Conservation (phyloP, 441 rosid species). For the Rhodomyrtus psidioides region DNA sequence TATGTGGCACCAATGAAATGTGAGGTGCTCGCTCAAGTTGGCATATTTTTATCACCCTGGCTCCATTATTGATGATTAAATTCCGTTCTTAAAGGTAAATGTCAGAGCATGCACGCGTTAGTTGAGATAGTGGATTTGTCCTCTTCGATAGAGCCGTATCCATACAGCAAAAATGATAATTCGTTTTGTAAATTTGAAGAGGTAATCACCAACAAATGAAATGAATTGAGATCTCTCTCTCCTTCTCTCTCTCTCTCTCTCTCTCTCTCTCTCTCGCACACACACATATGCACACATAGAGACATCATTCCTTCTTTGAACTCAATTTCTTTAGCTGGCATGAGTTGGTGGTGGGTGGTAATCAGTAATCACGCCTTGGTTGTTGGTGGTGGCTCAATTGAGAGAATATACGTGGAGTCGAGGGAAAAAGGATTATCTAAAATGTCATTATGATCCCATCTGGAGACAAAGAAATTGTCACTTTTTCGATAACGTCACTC, state of each 20-base stretch:
- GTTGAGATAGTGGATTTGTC: not conserved
- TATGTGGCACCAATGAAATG: not conserved
- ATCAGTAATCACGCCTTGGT: not conserved
- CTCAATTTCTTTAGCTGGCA: not conserved
- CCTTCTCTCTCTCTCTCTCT: too few species aligned
- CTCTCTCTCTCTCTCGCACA: not conserved
- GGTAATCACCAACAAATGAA: not conserved
- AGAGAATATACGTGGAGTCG: not conserved
- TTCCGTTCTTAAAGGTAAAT: not conserved
- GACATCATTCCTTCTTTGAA: not conserved
- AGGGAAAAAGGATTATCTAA: not conserved
- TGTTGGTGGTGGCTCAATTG: not conserved
- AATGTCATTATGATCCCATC: not conserved
- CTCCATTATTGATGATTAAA: not conserved
- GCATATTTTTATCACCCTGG: not conserved
- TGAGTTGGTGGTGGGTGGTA: not conserved
- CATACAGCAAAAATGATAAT: not conserved
- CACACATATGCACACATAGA: not conserved
- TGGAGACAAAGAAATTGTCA: not conserved
- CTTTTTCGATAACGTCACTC: not conserved
- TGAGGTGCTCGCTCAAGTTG: not conserved
- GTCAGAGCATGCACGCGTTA: not conserved
- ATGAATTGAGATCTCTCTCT: not conserved
- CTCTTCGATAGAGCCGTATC: not conserved
- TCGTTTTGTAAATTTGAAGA: not conserved